Evolutionary conservation across 2,329 filamentous ascomycete genomes (phyloP), one percentile per base, ranked within the genome.

Genomic region (Hirsutella thompsonii): DNA sequence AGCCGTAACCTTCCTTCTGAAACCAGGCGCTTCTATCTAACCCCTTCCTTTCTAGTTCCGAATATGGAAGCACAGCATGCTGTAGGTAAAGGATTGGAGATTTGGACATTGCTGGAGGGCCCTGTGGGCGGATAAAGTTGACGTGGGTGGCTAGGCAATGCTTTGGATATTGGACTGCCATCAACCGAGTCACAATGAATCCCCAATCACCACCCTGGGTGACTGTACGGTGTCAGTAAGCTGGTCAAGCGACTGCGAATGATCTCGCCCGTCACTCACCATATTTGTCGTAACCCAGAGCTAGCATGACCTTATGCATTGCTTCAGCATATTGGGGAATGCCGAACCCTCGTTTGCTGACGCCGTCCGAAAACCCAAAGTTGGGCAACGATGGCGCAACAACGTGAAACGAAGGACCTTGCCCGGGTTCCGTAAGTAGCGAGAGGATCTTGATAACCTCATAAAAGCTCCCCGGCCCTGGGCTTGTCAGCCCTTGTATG

Each of bases 201-300:
- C 81, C 83, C 81, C 80, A 85, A 52, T 86, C 81, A 21, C 82
- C 82, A 47, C 78, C 79, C 58, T 83, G 74, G 0, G 67, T 71
- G 6, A 66, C 55, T 58, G n/a, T 14, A 3, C 9, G 8, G 14
- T 10, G 21, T 37, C 20, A 37, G 36, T n/a, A 37, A 6, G 14
- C 8, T 4, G 32, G 18, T 3, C 23, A 26, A 6, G 23, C 23
- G 6, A 11, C 23, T 11, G 6, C 6, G 11, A 26, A 11, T 6
- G 23, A 6, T 26, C 23, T 6, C 6, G 23, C 23, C 11, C 23
- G n/a, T 35, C 18, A 20, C 47, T 1, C 38, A 58, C 58, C 57
- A n/a, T 61, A 61, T 40, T 55, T 51, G 3, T 54, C 45, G 32
- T 61, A 87, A 0, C 80, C 80, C 3, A 87, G 66, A 10, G 69